Evolutionary conservation across 2,329 filamentous ascomycete species (phyloP), one percentile per base, ranked within the genome.

Genomic region (Huntiella bhutanensis): DNA sequence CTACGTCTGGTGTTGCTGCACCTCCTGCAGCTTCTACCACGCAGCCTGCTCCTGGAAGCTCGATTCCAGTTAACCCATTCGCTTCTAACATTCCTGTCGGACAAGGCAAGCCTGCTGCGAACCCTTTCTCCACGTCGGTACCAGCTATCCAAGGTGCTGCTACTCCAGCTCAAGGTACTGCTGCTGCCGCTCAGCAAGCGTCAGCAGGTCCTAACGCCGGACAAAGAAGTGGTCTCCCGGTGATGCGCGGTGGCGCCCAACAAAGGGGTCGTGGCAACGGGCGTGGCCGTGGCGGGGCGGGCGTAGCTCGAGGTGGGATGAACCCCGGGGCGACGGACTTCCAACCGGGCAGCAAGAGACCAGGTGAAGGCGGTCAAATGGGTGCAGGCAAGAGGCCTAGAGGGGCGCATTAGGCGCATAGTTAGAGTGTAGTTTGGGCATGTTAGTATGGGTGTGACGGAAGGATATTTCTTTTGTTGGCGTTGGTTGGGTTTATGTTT

Each of bases 331-430:
- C 68, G 7, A 62, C 66, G 42, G 75, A 77, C 48, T 70, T 74
- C 53, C 71, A 74, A 37, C 67, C 69, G 6, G 71, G 72, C 3
- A 70, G 65, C 52, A 76, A 77, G 59, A 64, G 73, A 22, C 65
- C 70, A 11, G 63, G 73, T 45, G 47, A 49, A 19, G 47, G 48
- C 16, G 71, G 74, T 42, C 73, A 77, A 46, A 62, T 60, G 3
- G 63, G 58, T 13, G 64, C 64, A 15, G 62, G 62, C 3, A 67
- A 67, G 56, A 56, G 64, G 49, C 60, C 62, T 3, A 57, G 64
- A 33, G 64, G 64, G 15, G 16, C 44, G 35, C 44, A 45, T 37
- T 38, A 15, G 37, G 40, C 22, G 22, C 12, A 19, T 41, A 41
- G 17, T n/a, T 41, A 22, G 34, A 32, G 45, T 28, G 35, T 4